These are phyloP conservation scores for Pseudocercospora fijiensis DNA, from an alignment of 2,329 filamentous ascomycete species.

Conservation along the genomic window DNA sequence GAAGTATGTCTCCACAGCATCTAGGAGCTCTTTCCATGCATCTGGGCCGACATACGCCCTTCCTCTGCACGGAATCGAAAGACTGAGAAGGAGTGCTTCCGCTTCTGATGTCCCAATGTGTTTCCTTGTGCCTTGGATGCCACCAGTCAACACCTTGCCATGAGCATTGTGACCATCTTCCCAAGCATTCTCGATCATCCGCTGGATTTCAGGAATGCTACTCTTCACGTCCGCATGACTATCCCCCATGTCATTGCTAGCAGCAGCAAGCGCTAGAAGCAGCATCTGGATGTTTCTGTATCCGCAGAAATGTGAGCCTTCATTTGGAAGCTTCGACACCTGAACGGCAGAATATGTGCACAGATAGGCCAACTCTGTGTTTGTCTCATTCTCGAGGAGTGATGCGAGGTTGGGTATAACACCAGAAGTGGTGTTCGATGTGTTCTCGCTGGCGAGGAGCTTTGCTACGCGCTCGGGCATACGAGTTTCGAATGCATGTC, in stretches of 20 bases:
- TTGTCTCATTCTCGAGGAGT: constrained; percentile 56
- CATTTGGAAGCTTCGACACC: constrained; percentile 72
- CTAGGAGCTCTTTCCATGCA: constrained; percentile 56
- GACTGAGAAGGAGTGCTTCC: constrained; percentile 70
- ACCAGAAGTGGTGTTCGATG: constrained; percentile 42
- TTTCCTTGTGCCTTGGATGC: constrained; percentile 80
- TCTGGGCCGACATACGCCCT: constrained; percentile 57
- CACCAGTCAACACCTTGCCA: constrained; percentile 77
- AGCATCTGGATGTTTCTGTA: constrained; percentile 96
- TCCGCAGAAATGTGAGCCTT: constrained; percentile 81
- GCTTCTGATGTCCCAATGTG: constrained; percentile 95
- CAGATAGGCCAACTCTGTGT: constrained; percentile 70
- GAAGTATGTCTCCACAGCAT: constrained; percentile 73
- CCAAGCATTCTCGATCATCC: constrained; percentile 85
- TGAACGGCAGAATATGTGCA: constrained; percentile 74
- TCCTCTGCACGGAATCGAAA: constrained; percentile 57
- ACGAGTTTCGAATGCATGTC: constrained; percentile 46
- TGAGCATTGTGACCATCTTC: constrained; percentile 74
- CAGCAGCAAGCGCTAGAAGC: constrained; percentile 24
- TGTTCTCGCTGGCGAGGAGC: constrained; percentile 19
- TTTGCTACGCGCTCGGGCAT: constrained; percentile 45
- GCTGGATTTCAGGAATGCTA: constrained; percentile 75
- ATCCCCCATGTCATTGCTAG: constrained; percentile 30
- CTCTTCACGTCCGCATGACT: constrained; percentile 50
- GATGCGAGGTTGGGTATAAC: constrained; percentile 47